phyloP scores from a whole-genome alignment of 208 protist species.

The Crithidia bombi region DNA sequence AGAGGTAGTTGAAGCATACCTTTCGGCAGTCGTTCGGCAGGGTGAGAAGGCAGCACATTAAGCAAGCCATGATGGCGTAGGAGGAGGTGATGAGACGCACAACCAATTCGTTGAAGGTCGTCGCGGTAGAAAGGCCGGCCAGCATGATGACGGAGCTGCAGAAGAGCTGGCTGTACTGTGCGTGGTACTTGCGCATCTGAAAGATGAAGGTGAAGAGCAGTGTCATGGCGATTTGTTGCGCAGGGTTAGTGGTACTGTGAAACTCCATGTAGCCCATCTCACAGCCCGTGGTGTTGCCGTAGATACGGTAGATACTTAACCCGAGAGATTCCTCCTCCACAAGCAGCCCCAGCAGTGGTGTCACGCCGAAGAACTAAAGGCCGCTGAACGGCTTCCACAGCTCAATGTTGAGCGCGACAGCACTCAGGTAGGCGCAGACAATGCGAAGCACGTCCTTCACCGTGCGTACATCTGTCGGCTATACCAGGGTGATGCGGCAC shows the following conservation, averaged over 20 bases:
- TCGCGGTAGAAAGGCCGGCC: slow-evolving; percentile 35
- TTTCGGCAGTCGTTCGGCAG: slow-evolving; percentile 63
- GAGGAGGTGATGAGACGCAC: slow-evolving; percentile 41
- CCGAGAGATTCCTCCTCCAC: slow-evolving; percentile 51
- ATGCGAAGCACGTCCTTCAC: slow-evolving; percentile 67
- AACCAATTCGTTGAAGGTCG: slow-evolving; percentile 29
- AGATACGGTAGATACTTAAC: slow-evolving; percentile 33
- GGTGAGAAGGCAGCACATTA: slow-evolving; percentile 50
- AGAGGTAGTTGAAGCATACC: slow-evolving; percentile 42
- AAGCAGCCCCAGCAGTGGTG: slow-evolving; percentile 57
- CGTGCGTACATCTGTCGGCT: slow-evolving; percentile 40
- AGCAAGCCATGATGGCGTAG: slow-evolving; percentile 53
- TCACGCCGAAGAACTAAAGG: slow-evolving; percentile 60
- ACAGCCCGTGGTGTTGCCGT: slow-evolving; percentile 41
- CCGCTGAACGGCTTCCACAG: slow-evolving; percentile 36
- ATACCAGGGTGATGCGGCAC: slow-evolving; percentile 45
- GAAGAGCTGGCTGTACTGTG: slow-evolving; percentile 36
- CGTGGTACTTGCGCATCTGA: slow-evolving; percentile 33
- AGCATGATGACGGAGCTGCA: slow-evolving; percentile 37
- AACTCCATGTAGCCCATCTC: slow-evolving; percentile 40
- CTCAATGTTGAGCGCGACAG: slow-evolving; percentile 42
- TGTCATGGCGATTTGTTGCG: slow-evolving; percentile 29
- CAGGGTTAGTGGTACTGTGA: slow-evolving; percentile 36
- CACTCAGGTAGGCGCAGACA: slow-evolving; percentile 45
- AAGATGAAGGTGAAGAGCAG: slow-evolving; percentile 36